Percentiles rank a stretch among this genome's conserved stretches.
These are phyloP conservation scores for Fusarium nanum DNA, from an alignment of 2,329 filamentous ascomycete species.

Conservation along the genomic window DNA sequence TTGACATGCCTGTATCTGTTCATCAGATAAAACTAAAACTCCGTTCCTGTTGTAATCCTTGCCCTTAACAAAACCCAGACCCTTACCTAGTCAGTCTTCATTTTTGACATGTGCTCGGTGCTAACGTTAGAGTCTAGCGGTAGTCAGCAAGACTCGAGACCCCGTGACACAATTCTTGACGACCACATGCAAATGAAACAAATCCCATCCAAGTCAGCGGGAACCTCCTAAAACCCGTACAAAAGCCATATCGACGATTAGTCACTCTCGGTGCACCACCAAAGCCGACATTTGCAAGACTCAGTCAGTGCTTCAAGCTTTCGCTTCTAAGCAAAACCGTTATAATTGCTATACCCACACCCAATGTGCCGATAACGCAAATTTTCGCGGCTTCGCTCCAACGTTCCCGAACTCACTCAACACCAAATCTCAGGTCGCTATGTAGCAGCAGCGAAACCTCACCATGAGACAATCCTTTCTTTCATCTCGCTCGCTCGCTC, in stretches of 20 bases:
- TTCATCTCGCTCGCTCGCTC: constrained; percentile 15
- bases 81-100: too few relatives aligned
- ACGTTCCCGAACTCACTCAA: constrained; percentile 16
- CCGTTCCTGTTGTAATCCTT: background rate
- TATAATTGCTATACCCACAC: constrained; percentile 26
- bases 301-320: background rate
- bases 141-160: constrained; percentile 16
- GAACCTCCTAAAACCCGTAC: background rate
- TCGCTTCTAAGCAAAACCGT: background rate
- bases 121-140: background rate
- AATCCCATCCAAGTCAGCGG: constrained; percentile 5
- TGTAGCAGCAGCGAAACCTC: constrained; percentile 28
- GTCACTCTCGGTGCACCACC: background rate
- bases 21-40: background rate
- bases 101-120: constrained; percentile 36
- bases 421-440: constrained; percentile 19
- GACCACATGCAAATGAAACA: constrained; percentile 12
- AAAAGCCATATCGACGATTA: background rate
- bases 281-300: background rate
- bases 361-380: constrained; percentile 38
- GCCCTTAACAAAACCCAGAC: background rate
- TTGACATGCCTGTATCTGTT: background rate
- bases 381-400: constrained; percentile 37
- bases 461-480: constrained; percentile 40
- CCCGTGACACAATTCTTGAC: constrained; percentile 33